A percentile compares a stretch with the other conserved stretches of the same genome.
Evolutionary conservation across 2,329 filamentous ascomycete genomes (phyloP).

Genomic region (Talaromyces sp.): DNA sequence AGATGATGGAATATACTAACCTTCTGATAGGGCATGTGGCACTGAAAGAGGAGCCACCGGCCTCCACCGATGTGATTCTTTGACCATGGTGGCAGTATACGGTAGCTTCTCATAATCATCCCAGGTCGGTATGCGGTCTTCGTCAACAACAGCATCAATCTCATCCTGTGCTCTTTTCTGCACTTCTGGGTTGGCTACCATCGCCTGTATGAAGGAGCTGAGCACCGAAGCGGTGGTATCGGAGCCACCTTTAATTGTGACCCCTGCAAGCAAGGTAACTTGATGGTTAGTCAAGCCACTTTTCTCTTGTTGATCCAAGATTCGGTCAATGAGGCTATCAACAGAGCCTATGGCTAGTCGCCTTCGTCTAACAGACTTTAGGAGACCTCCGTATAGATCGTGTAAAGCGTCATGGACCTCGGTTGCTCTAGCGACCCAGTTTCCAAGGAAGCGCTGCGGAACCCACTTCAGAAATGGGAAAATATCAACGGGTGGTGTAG

Average conservation of each 20-base stretch:
- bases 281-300: constrained; percentile 31
- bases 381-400: constrained; percentile 34
- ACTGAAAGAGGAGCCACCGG: constrained; percentile 51
- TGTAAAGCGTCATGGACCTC: constrained; percentile 39
- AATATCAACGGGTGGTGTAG: constrained; percentile 45
- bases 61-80: constrained; percentile 55
- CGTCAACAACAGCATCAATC: constrained; percentile 48
- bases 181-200: constrained; percentile 34
- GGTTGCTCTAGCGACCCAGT: constrained; percentile 34
- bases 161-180: constrained; percentile 40
- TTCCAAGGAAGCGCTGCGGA: constrained; percentile 36
- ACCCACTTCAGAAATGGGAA: constrained; percentile 41
- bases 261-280: constrained; percentile 38
- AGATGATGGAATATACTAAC: constrained; percentile 4
- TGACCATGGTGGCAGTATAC: constrained; percentile 51
- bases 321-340: constrained; percentile 36
- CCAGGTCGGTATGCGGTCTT: constrained; percentile 42
- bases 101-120: constrained; percentile 47
- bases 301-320: constrained; percentile 39
- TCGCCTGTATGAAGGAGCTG: constrained; percentile 42
- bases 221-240: constrained; percentile 30
- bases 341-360: constrained; percentile 20
- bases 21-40: constrained; percentile 40
- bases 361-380: constrained; percentile 29
- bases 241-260: constrained; percentile 36